Base-by-base conservation (phyloP, 768 basidiomycete species). In the Boletus rufocinnamomeus region DNA sequence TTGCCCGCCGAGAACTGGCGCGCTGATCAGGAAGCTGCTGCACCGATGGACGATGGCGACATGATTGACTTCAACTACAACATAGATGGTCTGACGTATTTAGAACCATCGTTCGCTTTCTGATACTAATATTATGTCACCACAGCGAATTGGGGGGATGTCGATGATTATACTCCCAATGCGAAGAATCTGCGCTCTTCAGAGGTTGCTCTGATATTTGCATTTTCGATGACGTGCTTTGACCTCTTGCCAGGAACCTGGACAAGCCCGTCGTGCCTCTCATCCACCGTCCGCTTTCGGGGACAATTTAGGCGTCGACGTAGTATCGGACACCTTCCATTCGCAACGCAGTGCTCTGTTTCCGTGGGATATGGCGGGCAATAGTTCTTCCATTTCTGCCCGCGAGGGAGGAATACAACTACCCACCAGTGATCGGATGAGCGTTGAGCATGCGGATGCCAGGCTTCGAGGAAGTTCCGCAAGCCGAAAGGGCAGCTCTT, bases 311-410 rank as follows among this genome's bases (percentile, higher is more conserved):
- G 81, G 76, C 14, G 64, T 82, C 50, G 80, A 81, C 46, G 59
- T 79, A 6, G 77, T 71, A 37, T 69, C 75, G 30, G 75, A 77
- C 41, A 70, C 71, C 34, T 69, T 73, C 43, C 75, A 77, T 30
- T 89, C 88, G 21, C 89, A 90, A 65, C 77, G 80, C 35, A 88
- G 84, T 61, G 84, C 86, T 10, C 68, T 92, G 32, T 91, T 91
- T 68, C 91, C 91, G 6, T 93, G 91, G 91, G 89, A 93, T 66
- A 82, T 92, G 68, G 90, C 89, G 6, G 88, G 85, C 2, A 78
- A 76, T 41, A 89, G 86, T 52, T 88, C 87, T 1, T 85, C 81
- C 34, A 76, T 74, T 27, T 63, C 66, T 34, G 82, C 72, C 27
- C 79, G 57, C 3, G 73, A 66, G 19, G 76, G 74, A 37, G 74